Base-by-base conservation (phyloP, 139 green algal genomes). In the Pleodorina starrii region DNA sequence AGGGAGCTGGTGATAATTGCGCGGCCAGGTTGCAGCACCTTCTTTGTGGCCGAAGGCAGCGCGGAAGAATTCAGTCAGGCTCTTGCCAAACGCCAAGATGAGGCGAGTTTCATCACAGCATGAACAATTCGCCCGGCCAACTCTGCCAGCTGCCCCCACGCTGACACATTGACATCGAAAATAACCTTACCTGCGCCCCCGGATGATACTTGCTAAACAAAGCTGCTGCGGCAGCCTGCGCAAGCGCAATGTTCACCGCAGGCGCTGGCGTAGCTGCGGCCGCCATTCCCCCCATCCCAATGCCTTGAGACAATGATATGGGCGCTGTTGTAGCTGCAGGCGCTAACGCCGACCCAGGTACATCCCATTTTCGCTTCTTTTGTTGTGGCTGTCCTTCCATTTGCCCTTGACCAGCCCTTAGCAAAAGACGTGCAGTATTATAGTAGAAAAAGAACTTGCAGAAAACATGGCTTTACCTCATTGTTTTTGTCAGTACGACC, bases 301-400 rank as follows among this genome's bases (percentile, higher is more conserved):
- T 16, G 29, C 12, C 17, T n/a, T 77, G 69, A 48, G 9, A 17
- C 27, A 77, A 7, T 29, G 73, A 32, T 42, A 54, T 17, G 63
- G 74, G 44, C 17, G 43, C 44, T 40, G 43, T 36, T 46, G 42
- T 10, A 48, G 60, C 10, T 16, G 69, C 23, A 38, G 69, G 38
- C 29, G 46, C 44, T 29, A 50, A 25, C 0, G 38, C 27, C 14
- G 85, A 48, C 5, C 59, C 89, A 42, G 83, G 82, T 25, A 89
- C 68, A 43, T 92, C 89, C 89, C 89, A 92, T 88, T 92, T 92
- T 6, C 89, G 60, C 48, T 92, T 92, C 51, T 85, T 84, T 35
- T 44, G 51, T 42, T 66, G 86, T 4, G 40, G 57, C 35, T 90
- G 54, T 11, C 79, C 57, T 0, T 80, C 86, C 14, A 76, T 48